Base-by-base conservation (phyloP, 257 asterid species). In the Solanum lycopersicoides region DNA sequence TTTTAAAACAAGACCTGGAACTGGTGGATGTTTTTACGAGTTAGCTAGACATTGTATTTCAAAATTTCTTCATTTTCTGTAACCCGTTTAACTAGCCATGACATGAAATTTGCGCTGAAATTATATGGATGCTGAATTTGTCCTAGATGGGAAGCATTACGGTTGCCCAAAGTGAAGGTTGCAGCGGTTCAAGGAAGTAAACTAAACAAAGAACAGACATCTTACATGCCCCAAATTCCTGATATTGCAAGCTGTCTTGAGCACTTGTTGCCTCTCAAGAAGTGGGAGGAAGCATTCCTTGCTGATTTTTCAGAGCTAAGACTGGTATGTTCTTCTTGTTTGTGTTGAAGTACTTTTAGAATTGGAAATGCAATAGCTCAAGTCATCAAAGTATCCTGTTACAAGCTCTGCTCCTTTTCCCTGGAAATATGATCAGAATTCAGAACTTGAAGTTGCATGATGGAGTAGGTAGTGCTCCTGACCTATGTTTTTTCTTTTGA, bases 221-320 rank as follows among this genome's bases (percentile, higher is more conserved):
- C 86, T 74, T 97, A 96, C 82, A 97, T 97, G 99, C 99, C 98
- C 87, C 95, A 92, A 91, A 94, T 97, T 92, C 98, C 99, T 76
- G 99, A 92, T 86, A 94, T 97, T 82, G 89, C 89, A 63, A 91
- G 91, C 92, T 96, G 99, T 90, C 94, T 94, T 1, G 93, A 92
- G 88, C 92, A 94, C 66, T 91, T 97, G 79, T 85, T 95, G 93
- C 98, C 99, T 7, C 95, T 92, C 89, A 92, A 94, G 92, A 92
- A 93, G 89, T 97, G 99, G 99, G 99, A 97, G 90, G 95, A 97
- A 76, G 92, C 96, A 76, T 97, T 97, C 89, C 96, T 97, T 91
- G 92, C 93, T 83, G 95, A 97, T 87, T 97, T 97, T 90, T 90
- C 98, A 14, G 92, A 93, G 93, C 91, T 97, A 80, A 93, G 99